phyloP scores from a whole-genome alignment of 2,329 filamentous ascomycete genomes.

The Penicillium sp. region DNA sequence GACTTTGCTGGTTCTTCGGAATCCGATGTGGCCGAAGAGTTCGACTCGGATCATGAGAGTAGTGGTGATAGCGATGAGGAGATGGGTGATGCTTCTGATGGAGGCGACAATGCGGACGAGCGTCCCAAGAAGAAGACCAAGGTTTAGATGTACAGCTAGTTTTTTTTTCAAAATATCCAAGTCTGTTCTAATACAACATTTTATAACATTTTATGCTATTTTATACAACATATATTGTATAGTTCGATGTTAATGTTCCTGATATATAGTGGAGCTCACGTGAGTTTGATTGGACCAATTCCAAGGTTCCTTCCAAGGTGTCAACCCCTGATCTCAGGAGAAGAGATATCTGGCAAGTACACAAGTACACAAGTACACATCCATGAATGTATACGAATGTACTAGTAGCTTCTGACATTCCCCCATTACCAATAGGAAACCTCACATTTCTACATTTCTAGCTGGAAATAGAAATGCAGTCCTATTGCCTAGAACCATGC shows the following conservation, averaged over 20 bases:
- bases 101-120: slow-evolving; percentile 45
- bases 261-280: slow-evolving; percentile 19
- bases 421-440: neutral
- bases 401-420: neutral
- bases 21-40: slow-evolving; percentile 95
- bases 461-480: neutral
- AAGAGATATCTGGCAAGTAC: slow-evolving; percentile 9
- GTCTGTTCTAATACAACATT: neutral
- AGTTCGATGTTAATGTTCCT: slow-evolving; percentile 2
- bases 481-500: neutral
- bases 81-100: slow-evolving; percentile 50
- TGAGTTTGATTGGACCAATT: slow-evolving; percentile 7
- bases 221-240: no score
- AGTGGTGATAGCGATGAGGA: slow-evolving; percentile 66
- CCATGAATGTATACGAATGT: neutral
- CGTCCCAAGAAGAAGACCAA: slow-evolving; percentile 66
- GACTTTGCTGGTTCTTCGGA: slow-evolving; percentile 93
- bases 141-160: slow-evolving; percentile 32
- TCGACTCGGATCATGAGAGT: slow-evolving; percentile 86
- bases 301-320: neutral
- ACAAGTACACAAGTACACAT: neutral
- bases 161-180: slow-evolving; percentile 3
- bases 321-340: slow-evolving; percentile 24
- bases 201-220: neutral
- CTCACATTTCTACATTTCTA: neutral